Evolutionary conservation across 768 basidiomycete species (phyloP).

Genomic region (Cystobasidium tubakii): DNA sequence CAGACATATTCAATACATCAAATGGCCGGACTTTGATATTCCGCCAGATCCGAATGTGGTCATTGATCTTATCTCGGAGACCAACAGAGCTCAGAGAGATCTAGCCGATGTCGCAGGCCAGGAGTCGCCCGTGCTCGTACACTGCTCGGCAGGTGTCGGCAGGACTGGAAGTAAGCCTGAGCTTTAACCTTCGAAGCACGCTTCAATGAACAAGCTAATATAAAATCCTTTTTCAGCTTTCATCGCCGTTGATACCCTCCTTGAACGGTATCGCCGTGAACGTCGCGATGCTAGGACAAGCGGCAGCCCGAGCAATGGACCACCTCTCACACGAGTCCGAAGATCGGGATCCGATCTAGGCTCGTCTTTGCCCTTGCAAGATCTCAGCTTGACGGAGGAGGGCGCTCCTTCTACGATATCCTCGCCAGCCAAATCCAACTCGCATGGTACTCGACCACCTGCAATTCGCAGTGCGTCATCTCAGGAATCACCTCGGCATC

Average conservation of each 20-base stretch:
- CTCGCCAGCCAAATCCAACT: background rate
- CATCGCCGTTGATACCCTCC: slow-evolving; percentile 26
- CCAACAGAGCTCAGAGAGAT: slow-evolving; percentile 51
- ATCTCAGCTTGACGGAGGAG: background rate
- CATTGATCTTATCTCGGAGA: slow-evolving; percentile 65
- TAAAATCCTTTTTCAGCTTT: slow-evolving; percentile 5
- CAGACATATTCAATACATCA: slow-evolving; percentile 82
- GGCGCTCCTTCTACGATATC: background rate
- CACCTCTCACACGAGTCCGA: background rate
- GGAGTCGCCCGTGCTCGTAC: slow-evolving; percentile 57
- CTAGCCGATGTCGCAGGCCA: slow-evolving; percentile 40
- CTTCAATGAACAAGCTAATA: background rate
- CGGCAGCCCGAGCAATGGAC: background rate
- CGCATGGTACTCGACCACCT: background rate
- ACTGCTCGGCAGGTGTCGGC: slow-evolving; percentile 92
- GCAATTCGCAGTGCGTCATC: background rate
- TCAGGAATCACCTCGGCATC: background rate
- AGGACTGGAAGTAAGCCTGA: slow-evolving; percentile 60
- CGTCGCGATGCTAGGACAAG: background rate
- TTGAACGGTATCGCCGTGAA: slow-evolving; percentile 19
- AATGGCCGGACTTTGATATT: slow-evolving; percentile 96
- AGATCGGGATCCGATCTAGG: slow-evolving; percentile 32
- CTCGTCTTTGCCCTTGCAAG: background rate
- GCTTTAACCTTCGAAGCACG: background rate
- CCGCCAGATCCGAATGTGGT: slow-evolving; percentile 74